These are phyloP conservation scores for Marasmius sp. DNA, from an alignment of 1,284 basidiomycete species.

Conservation along the genomic window DNA sequence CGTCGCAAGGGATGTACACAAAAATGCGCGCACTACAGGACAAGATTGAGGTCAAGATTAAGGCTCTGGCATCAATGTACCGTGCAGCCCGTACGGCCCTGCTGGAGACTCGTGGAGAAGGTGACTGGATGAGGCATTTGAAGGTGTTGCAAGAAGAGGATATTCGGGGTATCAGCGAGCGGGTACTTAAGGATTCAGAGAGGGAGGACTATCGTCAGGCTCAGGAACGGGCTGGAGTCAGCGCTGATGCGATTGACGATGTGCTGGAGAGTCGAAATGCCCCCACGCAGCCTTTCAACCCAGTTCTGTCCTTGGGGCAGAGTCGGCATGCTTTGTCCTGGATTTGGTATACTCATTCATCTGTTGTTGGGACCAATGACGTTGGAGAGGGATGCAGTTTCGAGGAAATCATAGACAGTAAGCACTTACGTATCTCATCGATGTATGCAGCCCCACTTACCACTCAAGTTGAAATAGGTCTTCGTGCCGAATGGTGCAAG, in stretches of 20 bases:
- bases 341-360: background rate
- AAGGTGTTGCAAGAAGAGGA: background rate
- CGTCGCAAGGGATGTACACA: background rate
- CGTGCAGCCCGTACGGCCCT: background rate
- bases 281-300: background rate
- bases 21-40: background rate
- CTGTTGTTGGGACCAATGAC: background rate
- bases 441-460: too few species aligned
- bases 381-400: background rate
- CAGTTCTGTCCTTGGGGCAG: background rate
- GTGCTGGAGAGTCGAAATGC: background rate
- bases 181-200: background rate
- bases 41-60: background rate
- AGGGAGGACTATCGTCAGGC: background rate
- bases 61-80: background rate
- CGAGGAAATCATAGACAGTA: background rate
- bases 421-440: too few species aligned
- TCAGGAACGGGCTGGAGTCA: background rate
- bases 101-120: background rate
- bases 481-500: constrained; percentile 5
- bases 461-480: too few species aligned
- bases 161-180: background rate
- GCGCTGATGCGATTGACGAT: background rate
- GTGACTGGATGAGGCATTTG: background rate
- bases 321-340: background rate